These are phyloP conservation scores for Bjerkandera adusta DNA, from an alignment of 1,284 basidiomycete species.

Conservation along the genomic window DNA sequence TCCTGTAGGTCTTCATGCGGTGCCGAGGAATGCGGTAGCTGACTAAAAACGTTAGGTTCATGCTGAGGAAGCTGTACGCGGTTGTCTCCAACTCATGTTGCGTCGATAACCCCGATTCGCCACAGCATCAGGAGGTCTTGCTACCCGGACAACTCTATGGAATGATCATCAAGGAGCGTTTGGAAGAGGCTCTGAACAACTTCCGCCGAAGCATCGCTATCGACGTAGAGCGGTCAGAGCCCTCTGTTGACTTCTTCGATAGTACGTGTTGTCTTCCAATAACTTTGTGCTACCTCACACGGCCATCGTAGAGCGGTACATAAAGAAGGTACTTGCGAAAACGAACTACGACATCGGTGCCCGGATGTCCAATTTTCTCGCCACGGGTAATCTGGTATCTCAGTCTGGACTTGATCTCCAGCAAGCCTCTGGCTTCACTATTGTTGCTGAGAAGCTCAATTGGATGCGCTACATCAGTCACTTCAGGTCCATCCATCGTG, in stretches of 20 bases:
- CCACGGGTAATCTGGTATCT: slow-evolving; percentile 95
- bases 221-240: slow-evolving; percentile 76
- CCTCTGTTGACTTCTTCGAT: slow-evolving; percentile 83
- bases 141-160: slow-evolving; percentile 92
- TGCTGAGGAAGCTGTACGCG: slow-evolving; percentile 96
- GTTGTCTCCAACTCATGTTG: slow-evolving; percentile 90
- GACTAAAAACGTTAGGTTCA: too few relatives aligned
- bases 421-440: slow-evolving; percentile 96
- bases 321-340: slow-evolving; percentile 74
- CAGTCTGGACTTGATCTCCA: slow-evolving; percentile 96
- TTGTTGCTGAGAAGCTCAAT: slow-evolving; percentile 98
- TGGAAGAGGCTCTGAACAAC: slow-evolving; percentile 86
- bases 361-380: slow-evolving; percentile 92
- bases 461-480: slow-evolving; percentile 99
- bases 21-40: too few relatives aligned
- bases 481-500: slow-evolving; percentile 98
- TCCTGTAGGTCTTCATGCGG: slow-evolving; percentile 62
- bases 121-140: slow-evolving; percentile 97
- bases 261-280: slow-evolving; percentile 47
- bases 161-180: slow-evolving; percentile 97
- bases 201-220: slow-evolving; percentile 72
- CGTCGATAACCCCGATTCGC: slow-evolving; percentile 97
- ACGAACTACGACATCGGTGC: slow-evolving; percentile 93
- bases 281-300: slow-evolving; percentile 12
- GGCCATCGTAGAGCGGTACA: slow-evolving; percentile 69